Evolutionary conservation across 2,329 filamentous ascomycete genomes (phyloP).

Genomic region (Aspergillaceae sp.): DNA sequence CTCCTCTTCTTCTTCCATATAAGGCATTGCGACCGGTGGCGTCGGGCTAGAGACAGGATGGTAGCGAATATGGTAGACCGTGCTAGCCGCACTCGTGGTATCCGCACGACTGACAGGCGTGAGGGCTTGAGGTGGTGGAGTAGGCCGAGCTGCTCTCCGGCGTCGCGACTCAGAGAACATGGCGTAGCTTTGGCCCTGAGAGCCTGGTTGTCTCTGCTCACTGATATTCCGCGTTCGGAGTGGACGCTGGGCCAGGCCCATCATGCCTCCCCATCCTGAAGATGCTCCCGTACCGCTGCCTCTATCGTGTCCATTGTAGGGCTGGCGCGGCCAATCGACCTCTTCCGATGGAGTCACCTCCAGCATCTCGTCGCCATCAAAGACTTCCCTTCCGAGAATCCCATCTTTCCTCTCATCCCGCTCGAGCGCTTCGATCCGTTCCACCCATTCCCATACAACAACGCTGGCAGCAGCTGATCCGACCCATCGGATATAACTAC

Average conservation of each 20-base stretch:
- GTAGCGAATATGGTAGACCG: slow-evolving; percentile 56
- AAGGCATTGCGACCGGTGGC: slow-evolving; percentile 30
- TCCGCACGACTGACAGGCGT: slow-evolving; percentile 54
- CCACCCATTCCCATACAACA: slow-evolving; percentile 98
- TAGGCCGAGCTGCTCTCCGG: slow-evolving; percentile 20
- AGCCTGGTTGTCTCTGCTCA: slow-evolving; percentile 15
- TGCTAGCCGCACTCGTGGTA: slow-evolving; percentile 54
- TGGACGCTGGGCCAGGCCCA: slow-evolving; percentile 28
- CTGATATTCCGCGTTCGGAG: slow-evolving; percentile 26
- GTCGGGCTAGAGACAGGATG: slow-evolving; percentile 46
- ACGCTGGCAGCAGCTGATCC: slow-evolving; percentile 87
- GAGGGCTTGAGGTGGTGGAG: slow-evolving; percentile 40
- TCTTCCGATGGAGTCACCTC: slow-evolving; percentile 56
- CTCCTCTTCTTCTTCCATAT: slow-evolving; percentile 26
- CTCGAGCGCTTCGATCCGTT: slow-evolving; percentile 85
- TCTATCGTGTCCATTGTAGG: slow-evolving; percentile 31
- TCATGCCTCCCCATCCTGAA: slow-evolving; percentile 33
- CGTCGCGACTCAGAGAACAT: slow-evolving; percentile 7
- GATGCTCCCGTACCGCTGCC: slow-evolving; percentile 27
- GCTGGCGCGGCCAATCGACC: slow-evolving; percentile 38
- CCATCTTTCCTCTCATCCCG: slow-evolving; percentile 90
- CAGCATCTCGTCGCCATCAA: slow-evolving; percentile 89
- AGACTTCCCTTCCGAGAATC: slow-evolving; percentile 80
- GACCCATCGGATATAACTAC: slow-evolving; percentile 94
- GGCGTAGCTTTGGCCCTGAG: slow-evolving; percentile 9